Evolutionary conservation across 495 filamentous ascomycete genomes (phyloP), one percentile per base, ranked within the genome.

Genomic region (Amorphotheca resinae): DNA sequence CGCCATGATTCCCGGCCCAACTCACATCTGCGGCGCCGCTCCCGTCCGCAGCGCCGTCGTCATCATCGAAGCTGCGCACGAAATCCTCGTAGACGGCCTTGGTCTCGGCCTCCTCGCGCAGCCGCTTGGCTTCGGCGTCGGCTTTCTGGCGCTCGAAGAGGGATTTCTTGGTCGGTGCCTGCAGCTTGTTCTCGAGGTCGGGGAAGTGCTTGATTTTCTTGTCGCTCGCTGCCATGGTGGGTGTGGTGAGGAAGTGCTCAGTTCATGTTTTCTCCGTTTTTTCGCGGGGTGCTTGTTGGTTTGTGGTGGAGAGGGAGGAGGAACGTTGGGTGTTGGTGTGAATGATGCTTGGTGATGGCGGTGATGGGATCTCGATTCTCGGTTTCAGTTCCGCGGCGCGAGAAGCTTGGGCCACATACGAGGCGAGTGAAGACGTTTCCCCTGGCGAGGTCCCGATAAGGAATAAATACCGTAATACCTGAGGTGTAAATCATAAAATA

Each of bases 71-170:
- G 18, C 79, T 85, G 55, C 91, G 89, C 46, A 91, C 78, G 57
- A 94, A 95, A 49, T 89, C 84, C 45, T 93, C 78, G 57, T 86
- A 84, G 11, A 85, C 89, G 7, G 88, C 89, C 25, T 83, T 85
- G 15, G 84, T 93, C 60, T 95, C 89, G 46, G 80, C 84, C 57
- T 81, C 81, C 61, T 94, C 89, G 44, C 86, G 73, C 51, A 75
- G 72, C 25, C 84, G 80, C 62, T 95, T 96, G 12, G 86, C 89
- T 67, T 95, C 85, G 23, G 84, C 87, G 58, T 94, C 88, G 30
- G 84, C 84, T 65, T 88, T 91, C 52, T 91, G 84, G 42, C 81
- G 80, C 63, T 96, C 89, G 63, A 93, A 96, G 23, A 85, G 73
- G 9, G 87, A 93, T 58, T 93, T 87, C 62, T 88, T 93, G 30